Evolutionary conservation across 192 early-diverging fungal species (phyloP).

Genomic region (Coemansia sp.): DNA sequence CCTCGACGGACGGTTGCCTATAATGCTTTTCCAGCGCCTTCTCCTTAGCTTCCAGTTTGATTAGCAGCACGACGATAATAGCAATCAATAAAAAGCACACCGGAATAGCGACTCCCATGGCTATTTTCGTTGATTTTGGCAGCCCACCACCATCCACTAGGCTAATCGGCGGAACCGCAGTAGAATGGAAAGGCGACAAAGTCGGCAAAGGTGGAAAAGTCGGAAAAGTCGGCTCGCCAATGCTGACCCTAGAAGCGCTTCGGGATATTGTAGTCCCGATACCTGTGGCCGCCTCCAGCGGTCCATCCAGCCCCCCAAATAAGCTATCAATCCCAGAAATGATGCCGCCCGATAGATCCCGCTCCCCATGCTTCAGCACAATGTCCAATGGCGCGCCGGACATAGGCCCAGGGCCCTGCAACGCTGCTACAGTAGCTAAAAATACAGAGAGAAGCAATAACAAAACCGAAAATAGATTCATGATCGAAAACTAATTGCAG

Average conservation of each 20-base stretch:
- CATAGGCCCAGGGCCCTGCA: background rate
- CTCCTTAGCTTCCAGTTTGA: background rate
- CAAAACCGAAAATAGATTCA: background rate
- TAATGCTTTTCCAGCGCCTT: background rate
- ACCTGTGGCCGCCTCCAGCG: no score
- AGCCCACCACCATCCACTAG: background rate
- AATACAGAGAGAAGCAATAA: background rate
- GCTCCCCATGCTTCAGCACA: background rate
- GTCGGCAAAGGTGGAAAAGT: background rate
- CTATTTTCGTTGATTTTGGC: slow-evolving; percentile 5
- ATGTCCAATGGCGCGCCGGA: background rate
- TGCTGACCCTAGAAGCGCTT: background rate
- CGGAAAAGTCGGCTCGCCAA: background rate
- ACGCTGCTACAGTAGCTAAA: background rate
- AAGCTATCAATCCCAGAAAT: background rate
- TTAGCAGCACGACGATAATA: background rate
- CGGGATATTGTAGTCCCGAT: no score
- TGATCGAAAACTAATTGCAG: background rate
- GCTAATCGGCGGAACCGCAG: background rate
- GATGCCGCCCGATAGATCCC: background rate
- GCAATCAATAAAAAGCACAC: background rate
- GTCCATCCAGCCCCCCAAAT: background rate
- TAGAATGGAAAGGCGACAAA: background rate
- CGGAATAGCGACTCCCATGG: slow-evolving; percentile 6
- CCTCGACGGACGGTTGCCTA: background rate